A percentile compares a stretch with the other conserved stretches of the same genome.
phyloP scores from a whole-genome alignment of 805 yeast genomes.

The Candida koratica region DNA sequence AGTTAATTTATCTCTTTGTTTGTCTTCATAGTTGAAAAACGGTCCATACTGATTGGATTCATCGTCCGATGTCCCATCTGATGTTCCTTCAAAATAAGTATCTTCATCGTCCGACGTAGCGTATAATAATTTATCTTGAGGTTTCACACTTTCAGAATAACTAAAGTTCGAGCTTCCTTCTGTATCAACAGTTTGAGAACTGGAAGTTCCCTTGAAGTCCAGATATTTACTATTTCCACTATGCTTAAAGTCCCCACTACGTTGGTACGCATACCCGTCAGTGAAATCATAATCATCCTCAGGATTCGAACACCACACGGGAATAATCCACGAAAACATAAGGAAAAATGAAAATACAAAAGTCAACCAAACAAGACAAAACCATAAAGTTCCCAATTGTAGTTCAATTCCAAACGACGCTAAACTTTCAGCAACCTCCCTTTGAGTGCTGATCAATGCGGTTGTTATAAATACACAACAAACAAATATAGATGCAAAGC shows the following conservation, averaged over 20 bases:
- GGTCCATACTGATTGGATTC: conserved; percentile 6
- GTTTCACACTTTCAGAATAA: conserved; percentile 3
- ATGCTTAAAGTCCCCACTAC: conserved; percentile 12
- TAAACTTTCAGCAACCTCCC: conserved; percentile 28
- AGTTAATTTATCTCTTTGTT: conserved; percentile 27
- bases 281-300: conserved; percentile 22
- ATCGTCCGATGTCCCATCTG: conserved; percentile 4
- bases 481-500: conserved; percentile 22
- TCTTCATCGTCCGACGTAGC: conserved; percentile 9
- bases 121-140: conserved; percentile 13
- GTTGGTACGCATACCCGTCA: conserved; percentile 11
- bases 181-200: background rate
- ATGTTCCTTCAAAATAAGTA: background rate
- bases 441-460: conserved; percentile 21
- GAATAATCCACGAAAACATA: conserved; percentile 34
- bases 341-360: conserved; percentile 21
- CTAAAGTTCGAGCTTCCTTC: conserved; percentile 2
- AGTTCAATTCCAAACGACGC: conserved; percentile 46
- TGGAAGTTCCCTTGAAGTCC: background rate
- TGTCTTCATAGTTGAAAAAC: conserved; percentile 17
- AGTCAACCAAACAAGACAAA: conserved; percentile 37
- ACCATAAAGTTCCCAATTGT: conserved; percentile 41
- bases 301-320: conserved; percentile 53
- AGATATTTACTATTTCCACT: background rate
- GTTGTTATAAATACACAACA: conserved; percentile 30